Base-by-base conservation (phyloP, 805 yeast genomes). In the Starmerella vaccinii region DNA sequence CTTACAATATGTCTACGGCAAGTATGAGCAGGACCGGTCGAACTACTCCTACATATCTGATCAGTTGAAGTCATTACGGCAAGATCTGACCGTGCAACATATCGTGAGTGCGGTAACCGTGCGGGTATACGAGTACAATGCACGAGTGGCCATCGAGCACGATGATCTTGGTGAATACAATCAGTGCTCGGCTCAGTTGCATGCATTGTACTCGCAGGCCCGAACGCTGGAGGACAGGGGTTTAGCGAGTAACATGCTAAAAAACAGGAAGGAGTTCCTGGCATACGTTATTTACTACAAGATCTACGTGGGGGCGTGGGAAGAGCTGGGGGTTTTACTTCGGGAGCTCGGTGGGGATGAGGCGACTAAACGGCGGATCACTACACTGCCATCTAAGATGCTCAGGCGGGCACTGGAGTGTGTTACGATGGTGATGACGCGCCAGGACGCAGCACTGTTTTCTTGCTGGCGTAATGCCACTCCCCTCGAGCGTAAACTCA, bases 121-220 rank as follows among this genome's bases (percentile, higher is more conserved):
- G 5, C 62, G 68, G 49, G 95, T 87, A 0, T 90, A 92, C 65
- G 92, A 87, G 65, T 75, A 80, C 2, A 95, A 90, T 65, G 92
- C 92, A 4, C 76, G 88, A 45, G 70, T 89, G n/a, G 95, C 97
- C 0, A 74, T 90, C 34, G 83, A 80, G 58, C 81, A 83, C 61
- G 74, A 76, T 37, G 98, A 90, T 65, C 68, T 90, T 55, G 97
- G 97, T 9, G 97, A 92, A 65, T 88, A 84, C 65, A 92, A 92
- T 68, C 97, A 90, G 65, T 92, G 97, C 64, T 95, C 84, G 65
- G 78, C 94, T 15, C 86, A 87, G 59, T 68, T 92, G 46, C 77
- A 77, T 55, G 71, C 75, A 15, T 49, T 50, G 15, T 47, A 51
- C 42, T 24, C 47, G 18, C 46, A 27, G 24, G 27, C 43, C 3